These are phyloP conservation scores for Ceratocystis lukuohia DNA, from an alignment of 2,329 filamentous ascomycete genomes.

Conservation along the genomic window DNA sequence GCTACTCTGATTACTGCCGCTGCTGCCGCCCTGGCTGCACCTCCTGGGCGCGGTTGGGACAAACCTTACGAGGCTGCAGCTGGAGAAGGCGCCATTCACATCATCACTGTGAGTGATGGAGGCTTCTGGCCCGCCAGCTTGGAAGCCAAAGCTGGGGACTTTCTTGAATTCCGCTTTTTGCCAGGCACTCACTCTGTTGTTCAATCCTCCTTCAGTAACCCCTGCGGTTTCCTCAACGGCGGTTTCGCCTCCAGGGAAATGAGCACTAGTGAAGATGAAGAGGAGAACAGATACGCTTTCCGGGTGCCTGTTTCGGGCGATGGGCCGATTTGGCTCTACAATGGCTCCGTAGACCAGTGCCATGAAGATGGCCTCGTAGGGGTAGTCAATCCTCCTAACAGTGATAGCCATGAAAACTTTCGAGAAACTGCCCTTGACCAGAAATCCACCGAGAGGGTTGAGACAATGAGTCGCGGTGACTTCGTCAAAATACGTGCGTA, in stretches of 20 bases:
- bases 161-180: neutral
- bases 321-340: too few species aligned
- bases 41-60: fast-evolving
- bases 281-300: slow-evolving; percentile 21
- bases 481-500: too few species aligned
- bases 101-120: neutral
- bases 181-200: neutral
- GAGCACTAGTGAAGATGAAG: neutral
- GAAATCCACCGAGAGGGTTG: too few species aligned
- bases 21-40: neutral
- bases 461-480: too few species aligned
- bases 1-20: neutral
- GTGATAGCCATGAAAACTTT: too few species aligned
- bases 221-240: slow-evolving; percentile 30
- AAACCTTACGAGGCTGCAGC: neutral
- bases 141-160: neutral
- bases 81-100: neutral
- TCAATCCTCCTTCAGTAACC: slow-evolving; percentile 27
- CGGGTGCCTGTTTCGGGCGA: too few species aligned
- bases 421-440: too few species aligned
- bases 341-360: too few species aligned
- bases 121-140: neutral
- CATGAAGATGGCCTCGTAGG: too few species aligned
- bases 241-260: neutral
- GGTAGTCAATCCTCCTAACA: too few species aligned